phyloP scores from a whole-genome alignment of 306 rosid species.

The Inga oerstediana region DNA sequence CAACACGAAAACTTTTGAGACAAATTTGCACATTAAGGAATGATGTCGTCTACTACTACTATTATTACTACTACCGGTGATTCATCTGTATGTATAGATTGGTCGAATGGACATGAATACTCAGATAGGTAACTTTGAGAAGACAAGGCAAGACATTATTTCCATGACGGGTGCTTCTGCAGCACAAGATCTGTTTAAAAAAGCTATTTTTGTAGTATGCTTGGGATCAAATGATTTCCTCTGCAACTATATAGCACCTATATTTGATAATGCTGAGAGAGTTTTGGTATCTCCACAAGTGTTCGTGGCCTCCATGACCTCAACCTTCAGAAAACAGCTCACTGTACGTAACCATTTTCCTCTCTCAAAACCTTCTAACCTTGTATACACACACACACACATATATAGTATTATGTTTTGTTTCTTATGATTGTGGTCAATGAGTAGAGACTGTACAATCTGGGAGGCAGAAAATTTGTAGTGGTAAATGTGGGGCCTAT shows the following conservation, averaged over 20 bases:
- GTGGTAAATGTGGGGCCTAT: slow-evolving; percentile 76
- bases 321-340: slow-evolving; percentile 56
- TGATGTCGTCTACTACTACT: too few relatives aligned
- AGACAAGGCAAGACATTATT: slow-evolving; percentile 63
- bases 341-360: slow-evolving; percentile 37
- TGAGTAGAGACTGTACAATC: slow-evolving; percentile 52
- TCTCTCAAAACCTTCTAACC: too few relatives aligned
- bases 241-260: slow-evolving; percentile 56
- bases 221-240: slow-evolving; percentile 75
- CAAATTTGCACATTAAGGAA: too few relatives aligned
- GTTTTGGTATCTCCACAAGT: slow-evolving; percentile 48
- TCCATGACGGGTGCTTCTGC: slow-evolving; percentile 46
- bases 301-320: slow-evolving; percentile 55
- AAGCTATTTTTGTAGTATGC: slow-evolving; percentile 48
- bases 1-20: too few relatives aligned
- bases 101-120: slow-evolving; percentile 69
- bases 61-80: not conserved
- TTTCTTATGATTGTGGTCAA: too few relatives aligned
- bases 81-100: slow-evolving; percentile 35
- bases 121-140: slow-evolving; percentile 64
- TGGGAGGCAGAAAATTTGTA: slow-evolving; percentile 69
- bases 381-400: too few relatives aligned
- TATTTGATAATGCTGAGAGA: not conserved
- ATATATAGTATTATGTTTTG: too few relatives aligned
- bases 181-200: slow-evolving; percentile 29